A percentile compares a stretch with the other conserved stretches of the same genome.
Conservation (phyloP, 108 stramenopile species). For the Thalassiosira profunda region DNA sequence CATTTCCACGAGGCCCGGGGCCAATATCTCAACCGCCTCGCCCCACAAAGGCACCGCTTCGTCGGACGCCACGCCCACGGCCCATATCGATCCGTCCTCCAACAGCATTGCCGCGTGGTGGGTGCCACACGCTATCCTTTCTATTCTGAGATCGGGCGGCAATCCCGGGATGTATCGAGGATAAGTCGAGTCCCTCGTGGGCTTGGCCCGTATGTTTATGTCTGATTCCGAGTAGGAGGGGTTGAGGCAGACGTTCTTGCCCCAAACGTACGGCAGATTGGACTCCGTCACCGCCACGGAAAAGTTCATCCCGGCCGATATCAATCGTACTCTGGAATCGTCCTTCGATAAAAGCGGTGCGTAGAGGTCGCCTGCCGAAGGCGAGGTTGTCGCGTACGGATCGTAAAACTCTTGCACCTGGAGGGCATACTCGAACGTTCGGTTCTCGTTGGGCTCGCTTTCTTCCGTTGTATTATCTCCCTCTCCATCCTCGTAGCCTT, state of each 20-base stretch:
- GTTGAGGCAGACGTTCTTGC: conserved; percentile 70
- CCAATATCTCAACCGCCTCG: conserved; percentile 74
- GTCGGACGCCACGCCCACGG: conserved; percentile 85
- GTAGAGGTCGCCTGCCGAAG: conserved; percentile 15
- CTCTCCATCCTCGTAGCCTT: conserved; percentile 54
- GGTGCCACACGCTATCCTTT: conserved; percentile 76
- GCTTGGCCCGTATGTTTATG: conserved; percentile 42
- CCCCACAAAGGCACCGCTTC: conserved; percentile 58
- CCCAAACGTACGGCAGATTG: conserved; percentile 83
- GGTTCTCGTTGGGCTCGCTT: conserved; percentile 28
- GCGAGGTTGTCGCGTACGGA: conserved; percentile 39
- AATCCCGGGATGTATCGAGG: conserved; percentile 68
- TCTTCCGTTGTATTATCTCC: conserved; percentile 18
- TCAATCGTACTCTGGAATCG: conserved; percentile 40
- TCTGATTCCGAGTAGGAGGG: conserved; percentile 20
- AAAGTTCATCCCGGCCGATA: conserved; percentile 83
- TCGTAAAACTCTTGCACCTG: conserved; percentile 42
- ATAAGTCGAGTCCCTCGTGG: conserved; percentile 38
- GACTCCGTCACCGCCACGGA: conserved; percentile 63
- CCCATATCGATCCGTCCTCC: conserved; percentile 87
- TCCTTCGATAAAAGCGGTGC: conserved; percentile 31
- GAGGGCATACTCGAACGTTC: conserved; percentile 47
- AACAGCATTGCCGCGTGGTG: conserved; percentile 86
- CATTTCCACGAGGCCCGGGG: conserved; percentile 63
- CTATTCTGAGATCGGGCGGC: conserved; percentile 52